Evolutionary conservation across 23 red algal species (phyloP).

Genomic region (Porphyridium purpureum): DNA sequence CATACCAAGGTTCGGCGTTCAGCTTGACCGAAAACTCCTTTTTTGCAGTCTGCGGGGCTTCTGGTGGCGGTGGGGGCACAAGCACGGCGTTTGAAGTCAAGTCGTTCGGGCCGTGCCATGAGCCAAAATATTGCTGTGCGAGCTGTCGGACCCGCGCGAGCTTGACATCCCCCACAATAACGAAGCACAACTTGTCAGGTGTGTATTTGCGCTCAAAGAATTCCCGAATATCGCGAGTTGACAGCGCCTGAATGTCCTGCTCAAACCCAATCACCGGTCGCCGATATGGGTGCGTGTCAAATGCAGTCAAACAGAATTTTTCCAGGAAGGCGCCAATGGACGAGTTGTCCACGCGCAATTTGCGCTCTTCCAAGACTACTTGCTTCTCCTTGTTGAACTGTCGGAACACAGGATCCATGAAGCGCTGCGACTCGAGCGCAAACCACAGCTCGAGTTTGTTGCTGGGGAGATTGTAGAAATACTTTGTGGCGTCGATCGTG

Average conservation of each 20-base stretch:
- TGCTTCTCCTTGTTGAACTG: constrained; percentile 7
- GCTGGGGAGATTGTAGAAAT: constrained; percentile 9
- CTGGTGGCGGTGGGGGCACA: no score
- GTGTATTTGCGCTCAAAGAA: no score
- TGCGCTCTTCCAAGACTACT: constrained; percentile 11
- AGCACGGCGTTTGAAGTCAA: no score
- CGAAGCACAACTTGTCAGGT: no score
- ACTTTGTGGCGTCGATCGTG: constrained; percentile 5
- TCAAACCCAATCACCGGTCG: constrained; percentile 16
- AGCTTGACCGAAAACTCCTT: not conserved
- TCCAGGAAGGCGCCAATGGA: constrained; percentile 6
- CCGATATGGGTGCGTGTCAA: constrained; percentile 1
- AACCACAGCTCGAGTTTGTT: constrained; percentile 19
- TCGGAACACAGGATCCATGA: constrained; percentile 7
- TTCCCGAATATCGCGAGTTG: no score
- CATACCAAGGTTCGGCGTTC: constrained; percentile 2
- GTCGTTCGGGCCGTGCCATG: no score
- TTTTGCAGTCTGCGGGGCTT: constrained; percentile 1
- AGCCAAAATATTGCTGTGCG: no score
- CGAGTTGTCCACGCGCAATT: constrained; percentile 11
- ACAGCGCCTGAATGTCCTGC: constrained; percentile 6
- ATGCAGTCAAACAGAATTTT: not conserved
- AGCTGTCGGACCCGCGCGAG: no score
- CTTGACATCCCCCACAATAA: no score
- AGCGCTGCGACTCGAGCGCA: constrained; percentile 16